Base-by-base conservation (phyloP, 1,139 yeast genomes). In the Candida pseudoviswanathii region DNA sequence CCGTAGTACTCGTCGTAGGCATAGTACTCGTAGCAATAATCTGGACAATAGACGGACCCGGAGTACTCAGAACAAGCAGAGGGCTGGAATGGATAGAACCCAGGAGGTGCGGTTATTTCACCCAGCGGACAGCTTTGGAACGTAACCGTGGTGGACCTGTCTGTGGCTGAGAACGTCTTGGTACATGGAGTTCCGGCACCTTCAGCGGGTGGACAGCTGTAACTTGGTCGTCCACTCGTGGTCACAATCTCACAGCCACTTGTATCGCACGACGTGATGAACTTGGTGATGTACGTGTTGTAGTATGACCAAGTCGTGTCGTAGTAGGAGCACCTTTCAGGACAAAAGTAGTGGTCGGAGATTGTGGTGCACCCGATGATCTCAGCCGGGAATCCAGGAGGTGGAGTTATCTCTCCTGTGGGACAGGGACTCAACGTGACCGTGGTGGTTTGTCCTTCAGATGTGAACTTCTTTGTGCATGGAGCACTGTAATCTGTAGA, bases 211-310 rank as follows among this genome's bases (percentile, higher is more conserved):
- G 41, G 41, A 25, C 41, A 37, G n/a, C 41, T 37, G 22, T 37
- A 37, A 25, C 41, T 37, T 37, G 41, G 30, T n/a, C n/a, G 6
- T 4, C 30, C 29, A 25, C 9, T 25, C n/a, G 7, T 10, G 1
- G 41, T 37, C 3, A 37, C 30, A 10, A 37, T 37, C n/a, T 37
- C 41, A 25, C 41, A 37, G 7, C 41, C 41, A 37, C 41, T 37
- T 3, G 5, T 25, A 10, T 37, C 41, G 25, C 41, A 37, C 2
- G 41, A 37, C 4, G 41, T 37, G 3, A 37, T 37, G 9, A 24
- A 25, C 5, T 10, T 11, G 10, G 30, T 37, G 16, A 37, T 25
- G 11, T 9, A 7, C 4, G 10, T n/a, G 24, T 37, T 37, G 11
- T 37, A 37, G 9, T 37, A 37, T n/a, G 41, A 6, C 41, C 41